Percentiles rank a stretch among this genome's conserved stretches.
These are phyloP conservation scores for Aspergillus fijiensis DNA, from an alignment of 2,329 filamentous ascomycete genomes.

Conservation along the genomic window DNA sequence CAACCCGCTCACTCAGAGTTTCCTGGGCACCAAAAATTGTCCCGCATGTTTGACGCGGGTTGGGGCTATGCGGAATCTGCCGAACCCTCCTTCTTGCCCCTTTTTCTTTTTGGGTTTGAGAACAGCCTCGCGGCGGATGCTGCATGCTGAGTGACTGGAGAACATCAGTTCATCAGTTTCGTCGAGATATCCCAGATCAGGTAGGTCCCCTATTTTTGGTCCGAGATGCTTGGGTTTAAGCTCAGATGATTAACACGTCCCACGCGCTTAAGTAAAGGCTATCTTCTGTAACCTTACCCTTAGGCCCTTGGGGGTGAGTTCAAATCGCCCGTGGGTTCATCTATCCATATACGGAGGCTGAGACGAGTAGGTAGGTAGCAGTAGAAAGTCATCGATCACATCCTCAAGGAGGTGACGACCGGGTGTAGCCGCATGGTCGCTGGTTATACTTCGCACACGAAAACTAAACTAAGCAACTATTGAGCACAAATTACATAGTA, in stretches of 20 bases:
- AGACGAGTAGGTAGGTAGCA: not conserved
- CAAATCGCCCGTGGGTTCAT: not conserved
- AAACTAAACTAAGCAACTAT: not conserved
- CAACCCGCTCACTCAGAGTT: not conserved
- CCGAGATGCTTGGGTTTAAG: not conserved
- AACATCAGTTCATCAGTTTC: not conserved
- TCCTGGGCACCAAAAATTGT: not conserved
- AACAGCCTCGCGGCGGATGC: not conserved
- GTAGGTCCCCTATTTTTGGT: not conserved
- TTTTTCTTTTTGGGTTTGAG: not conserved
- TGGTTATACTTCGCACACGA: too few relatives aligned
- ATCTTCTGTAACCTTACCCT: not conserved
- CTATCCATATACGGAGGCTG: not conserved
- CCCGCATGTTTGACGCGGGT: not conserved
- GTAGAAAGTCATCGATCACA: too few relatives aligned
- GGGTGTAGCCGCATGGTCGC: too few relatives aligned
- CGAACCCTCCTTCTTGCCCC: not conserved
- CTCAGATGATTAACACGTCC: constrained; percentile 6
- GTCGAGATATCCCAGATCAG: constrained; percentile 2
- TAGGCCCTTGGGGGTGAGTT: not conserved
- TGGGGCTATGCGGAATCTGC: not conserved
- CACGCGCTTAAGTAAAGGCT: constrained; percentile 5
- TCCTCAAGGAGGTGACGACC: too few relatives aligned
- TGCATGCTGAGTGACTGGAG: not conserved
- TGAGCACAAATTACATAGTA: not conserved